A percentile compares a stretch with the other conserved stretches of the same genome.
These are phyloP conservation scores for Coniochaeta hoffmannii DNA, from an alignment of 2,329 filamentous ascomycete genomes.

Conservation along the genomic window DNA sequence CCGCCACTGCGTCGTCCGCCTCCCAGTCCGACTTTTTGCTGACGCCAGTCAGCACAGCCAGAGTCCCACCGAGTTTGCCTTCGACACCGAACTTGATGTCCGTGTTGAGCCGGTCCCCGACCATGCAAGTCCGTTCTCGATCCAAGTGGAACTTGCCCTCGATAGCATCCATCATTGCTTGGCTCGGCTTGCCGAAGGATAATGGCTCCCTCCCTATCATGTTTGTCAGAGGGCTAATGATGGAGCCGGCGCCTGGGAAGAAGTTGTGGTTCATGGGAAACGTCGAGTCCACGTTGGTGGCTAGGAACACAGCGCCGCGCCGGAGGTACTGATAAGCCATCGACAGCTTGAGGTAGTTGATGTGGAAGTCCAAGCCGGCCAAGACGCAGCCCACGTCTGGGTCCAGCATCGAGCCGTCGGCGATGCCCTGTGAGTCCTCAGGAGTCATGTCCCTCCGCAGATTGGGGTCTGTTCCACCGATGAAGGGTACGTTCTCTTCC, in stretches of 20 bases:
- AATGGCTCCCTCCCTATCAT: slow-evolving; percentile 64
- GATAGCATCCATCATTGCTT: slow-evolving; percentile 99
- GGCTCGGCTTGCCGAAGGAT: slow-evolving; percentile 86
- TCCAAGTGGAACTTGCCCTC: slow-evolving; percentile 93
- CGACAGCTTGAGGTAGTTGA: slow-evolving; percentile 89
- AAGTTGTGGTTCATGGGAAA: slow-evolving; percentile 74
- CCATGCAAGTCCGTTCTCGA: slow-evolving; percentile 81
- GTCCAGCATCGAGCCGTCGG: slow-evolving; percentile 69
- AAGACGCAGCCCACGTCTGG: slow-evolving; percentile 86
- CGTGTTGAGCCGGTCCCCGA: slow-evolving; percentile 88
- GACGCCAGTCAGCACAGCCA: slow-evolving; percentile 88
- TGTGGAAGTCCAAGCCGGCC: slow-evolving; percentile 84
- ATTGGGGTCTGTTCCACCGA: slow-evolving; percentile 79
- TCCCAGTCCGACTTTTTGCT: slow-evolving; percentile 78
- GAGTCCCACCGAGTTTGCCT: slow-evolving; percentile 80
- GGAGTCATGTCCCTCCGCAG: slow-evolving; percentile 71
- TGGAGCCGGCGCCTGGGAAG: slow-evolving; percentile 86
- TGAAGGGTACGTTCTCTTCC: slow-evolving; percentile 68
- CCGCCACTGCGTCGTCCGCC: slow-evolving; percentile 56
- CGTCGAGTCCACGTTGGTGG: slow-evolving; percentile 89
- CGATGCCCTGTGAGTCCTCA: slow-evolving; percentile 73
- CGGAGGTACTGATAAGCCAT: slow-evolving; percentile 81
- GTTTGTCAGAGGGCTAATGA: slow-evolving; percentile 68
- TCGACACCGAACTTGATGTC: slow-evolving; percentile 95
- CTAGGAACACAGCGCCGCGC: slow-evolving; percentile 76